Base-by-base conservation (phyloP, 1,284 basidiomycete species). In the Sparassis latifolia region DNA sequence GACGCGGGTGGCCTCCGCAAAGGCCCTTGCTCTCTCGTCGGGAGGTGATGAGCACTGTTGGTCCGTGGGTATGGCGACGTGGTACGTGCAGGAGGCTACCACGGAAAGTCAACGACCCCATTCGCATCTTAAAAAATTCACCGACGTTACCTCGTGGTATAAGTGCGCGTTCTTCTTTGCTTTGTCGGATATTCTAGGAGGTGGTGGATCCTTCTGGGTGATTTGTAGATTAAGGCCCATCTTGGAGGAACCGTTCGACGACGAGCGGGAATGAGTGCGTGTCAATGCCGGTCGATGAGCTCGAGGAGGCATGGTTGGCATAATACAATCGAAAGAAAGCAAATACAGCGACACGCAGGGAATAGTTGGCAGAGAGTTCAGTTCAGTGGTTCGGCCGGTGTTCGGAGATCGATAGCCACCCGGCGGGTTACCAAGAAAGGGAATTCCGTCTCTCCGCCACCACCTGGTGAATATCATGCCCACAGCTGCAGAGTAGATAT, bases 231-330 rank as follows among this genome's bases (percentile, higher is more conserved):
- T 85, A 45, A 78, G 52, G 9, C 72, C 75, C 20, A 80, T 63
- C 62, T 77, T 83, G 27, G 80, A 77, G 28, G 76, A 73, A 20
- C 72, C 69, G 2, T 67, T 67, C 2, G 84, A 85, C 45, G 77
- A 77, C 10, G 77, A 74, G 56, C 84, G 77, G 20, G 84, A 82
- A 61, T 86, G 82, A 4, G 78, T 69, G 58, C 80, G 80, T 52
- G 75, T 64, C 50, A 72, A 70, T 66, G 63, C 45, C 67, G 60
- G n/a, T 55, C 77, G 69, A 58, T 79, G 77, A 33, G 68, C 54
- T 66, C 69, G 73, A 55, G 77, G 68, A 29, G 77, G 67, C 79
- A 81, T 82, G 61, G 56, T 62, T 38, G 35, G 35, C n/a, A 38
- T 38, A 38, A 20, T 20, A 20, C 20, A 20, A 20, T 20, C 20